A percentile compares a stretch with the other conserved stretches of the same genome.
These are phyloP conservation scores for Novymonas esmeraldas DNA, from an alignment of 208 protist species.

Conservation along the genomic window DNA sequence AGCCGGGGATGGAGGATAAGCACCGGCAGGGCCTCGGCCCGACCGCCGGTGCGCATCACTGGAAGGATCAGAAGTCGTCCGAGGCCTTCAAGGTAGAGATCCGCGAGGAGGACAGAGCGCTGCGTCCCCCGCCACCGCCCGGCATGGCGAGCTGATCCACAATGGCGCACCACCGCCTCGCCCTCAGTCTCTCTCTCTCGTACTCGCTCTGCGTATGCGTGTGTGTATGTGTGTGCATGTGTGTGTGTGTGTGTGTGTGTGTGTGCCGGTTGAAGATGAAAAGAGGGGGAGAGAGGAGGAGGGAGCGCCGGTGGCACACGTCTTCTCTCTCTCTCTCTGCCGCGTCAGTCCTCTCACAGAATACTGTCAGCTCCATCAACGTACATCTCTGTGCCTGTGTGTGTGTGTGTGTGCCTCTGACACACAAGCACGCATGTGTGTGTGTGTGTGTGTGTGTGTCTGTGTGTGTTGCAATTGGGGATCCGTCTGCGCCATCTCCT, in stretches of 20 bases:
- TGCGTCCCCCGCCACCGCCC: conserved; percentile 82
- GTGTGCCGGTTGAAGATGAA: too few relatives aligned
- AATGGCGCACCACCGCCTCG: neutral
- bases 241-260: neutral
- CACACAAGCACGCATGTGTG: too few relatives aligned
- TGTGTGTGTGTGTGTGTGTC: too few relatives aligned
- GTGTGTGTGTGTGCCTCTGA: too few relatives aligned
- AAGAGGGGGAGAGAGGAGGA: too few relatives aligned
- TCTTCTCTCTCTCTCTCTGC: too few relatives aligned
- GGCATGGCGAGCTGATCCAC: conserved; percentile 34
- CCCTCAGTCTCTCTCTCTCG: neutral
- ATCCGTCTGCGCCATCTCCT: too few relatives aligned
- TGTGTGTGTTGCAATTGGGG: too few relatives aligned
- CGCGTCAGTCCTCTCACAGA: too few relatives aligned
- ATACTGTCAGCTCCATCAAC: too few relatives aligned
- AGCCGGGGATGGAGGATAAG: conserved; percentile 71
- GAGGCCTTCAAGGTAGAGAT: conserved; percentile 74
- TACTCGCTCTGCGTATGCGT: neutral
- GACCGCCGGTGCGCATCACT: conserved; percentile 74
- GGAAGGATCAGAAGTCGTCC: conserved; percentile 60
- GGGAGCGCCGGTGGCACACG: too few relatives aligned
- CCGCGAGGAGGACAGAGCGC: conserved; percentile 75
- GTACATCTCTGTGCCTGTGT: too few relatives aligned
- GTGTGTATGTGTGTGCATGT: neutral
- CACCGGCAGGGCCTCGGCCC: conserved; percentile 73